Evolutionary conservation across 2,329 filamentous ascomycete species (phyloP), one percentile per base, ranked within the genome.

Genomic region (Keithomyces neogunnii): DNA sequence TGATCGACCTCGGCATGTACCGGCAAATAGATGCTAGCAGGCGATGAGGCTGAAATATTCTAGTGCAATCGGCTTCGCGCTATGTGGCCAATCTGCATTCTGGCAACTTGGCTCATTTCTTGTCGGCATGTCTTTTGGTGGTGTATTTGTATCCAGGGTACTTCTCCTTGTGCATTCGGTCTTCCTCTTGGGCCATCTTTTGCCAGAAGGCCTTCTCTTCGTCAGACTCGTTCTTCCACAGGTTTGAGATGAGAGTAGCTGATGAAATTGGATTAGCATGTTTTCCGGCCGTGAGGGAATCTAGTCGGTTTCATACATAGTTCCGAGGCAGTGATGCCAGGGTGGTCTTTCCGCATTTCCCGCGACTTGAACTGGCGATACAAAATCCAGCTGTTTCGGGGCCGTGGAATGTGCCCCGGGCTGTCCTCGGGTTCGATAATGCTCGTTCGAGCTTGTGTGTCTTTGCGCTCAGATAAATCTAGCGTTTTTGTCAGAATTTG

Each of bases 351-450:
- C 9, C 52, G 57, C 29, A 69, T 48, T 29, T 60, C 54, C 9
- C 55, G 53, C 3, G 59, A 61, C 10, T 61, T 60, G 5, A 60
- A 53, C 31, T 64, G 60, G 10, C 65, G 63, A 46, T 67, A 69
- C 2, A 69, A 55, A 43, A 67, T 67, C 60, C 61, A 69, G 32
- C 59, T 57, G 45, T 69, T 68, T 36, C 59, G 56, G 3, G 65
- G 63, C 4, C 63, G 62, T 31, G 62, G 61, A 31, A 66, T 61
- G 26, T 54, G 55, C 30, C 45, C 47, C 2, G 29, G 29, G 6
- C 40, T 46, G n/a, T 48, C 35, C n/a, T 42, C 50, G 31, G 45
- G 32, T 35, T 45, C 36, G 33, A 38, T 38, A 19, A 36, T 9
- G 9, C 42, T 39, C 36, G 11, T n/a, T n/a, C 19, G 36, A 39